These are phyloP conservation scores for Rauvolfia tetraphylla DNA, from an alignment of 257 asterid genomes.

Conservation along the genomic window DNA sequence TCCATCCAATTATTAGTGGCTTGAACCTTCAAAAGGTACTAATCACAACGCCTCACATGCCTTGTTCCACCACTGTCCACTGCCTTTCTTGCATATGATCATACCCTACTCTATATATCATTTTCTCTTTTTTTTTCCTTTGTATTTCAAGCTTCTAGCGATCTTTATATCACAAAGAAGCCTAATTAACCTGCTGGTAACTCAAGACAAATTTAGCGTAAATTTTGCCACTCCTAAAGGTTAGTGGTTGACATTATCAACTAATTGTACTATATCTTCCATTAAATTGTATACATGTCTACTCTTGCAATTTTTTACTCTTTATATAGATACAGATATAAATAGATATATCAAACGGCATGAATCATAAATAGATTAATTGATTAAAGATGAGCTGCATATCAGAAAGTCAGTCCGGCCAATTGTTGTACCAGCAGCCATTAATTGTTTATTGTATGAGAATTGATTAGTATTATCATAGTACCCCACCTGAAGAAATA, in stretches of 20 bases:
- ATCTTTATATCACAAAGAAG: background rate
- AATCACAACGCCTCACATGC: slow-evolving; percentile 33
- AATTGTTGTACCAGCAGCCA: background rate
- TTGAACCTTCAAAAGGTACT: background rate
- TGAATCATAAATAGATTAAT: no score
- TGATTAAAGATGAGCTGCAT: slow-evolving; percentile 1
- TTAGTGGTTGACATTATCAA: slow-evolving; percentile 6
- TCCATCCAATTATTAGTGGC: background rate
- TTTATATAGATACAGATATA: background rate
- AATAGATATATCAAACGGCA: background rate
- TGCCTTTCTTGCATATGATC: background rate
- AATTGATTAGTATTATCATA: background rate
- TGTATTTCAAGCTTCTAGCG: no score
- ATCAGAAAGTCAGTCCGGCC: no score
- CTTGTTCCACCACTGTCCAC: slow-evolving; percentile 28
- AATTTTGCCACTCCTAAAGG: slow-evolving; percentile 33
- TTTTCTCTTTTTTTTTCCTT: slow-evolving; percentile 1
- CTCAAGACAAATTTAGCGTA: slow-evolving; percentile 17
- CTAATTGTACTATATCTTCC: slow-evolving; percentile 1
- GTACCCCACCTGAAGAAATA: background rate
- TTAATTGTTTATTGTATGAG: background rate
- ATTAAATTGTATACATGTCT: background rate
- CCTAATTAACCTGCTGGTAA: slow-evolving; percentile 27
- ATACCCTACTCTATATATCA: background rate
- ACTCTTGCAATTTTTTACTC: background rate